Evolutionary conservation across 129 eudicot genomes (phyloP), one percentile per base, ranked within the genome.

Genomic region (Silybum marianum): DNA sequence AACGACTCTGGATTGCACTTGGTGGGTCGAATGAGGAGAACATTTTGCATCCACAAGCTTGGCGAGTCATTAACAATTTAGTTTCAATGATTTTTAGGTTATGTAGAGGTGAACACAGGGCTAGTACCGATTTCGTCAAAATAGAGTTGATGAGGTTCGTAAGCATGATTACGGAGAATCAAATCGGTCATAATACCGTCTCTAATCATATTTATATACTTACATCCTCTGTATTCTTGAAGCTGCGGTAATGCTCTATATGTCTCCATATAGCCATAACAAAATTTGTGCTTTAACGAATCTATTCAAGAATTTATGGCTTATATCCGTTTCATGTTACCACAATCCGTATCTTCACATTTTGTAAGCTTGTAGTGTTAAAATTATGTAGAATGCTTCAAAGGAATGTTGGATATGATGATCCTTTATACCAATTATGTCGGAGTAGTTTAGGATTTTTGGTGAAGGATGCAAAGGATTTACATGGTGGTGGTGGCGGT

Each of bases 301-400:
- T 79, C 88, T 16, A 86, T 94, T 60, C 69, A 63, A 23, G 72
- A 58, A 16, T 92, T 94, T 40, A 22, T 90, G 11, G 71, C n/a
- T 38, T 75, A 71, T 0, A 24, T 63, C 68, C 82, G 75, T 74
- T 75, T 34, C 62, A 23, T 40, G 51, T 78, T 80, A 63, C 89
- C 84, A 4, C 74, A 69, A 39, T 36, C 71, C 5, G 21, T 70
- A 3, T 63, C 80, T 74, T 12, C 80, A 3, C 69, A 65, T 0
- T 91, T 86, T 77, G 88, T 88, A 0, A 86, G n/a, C n/a, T 84
- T 0, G 73, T 92, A 54, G 82, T 90, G 21, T 87, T 94, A 78
- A 90, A 89, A 18, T 94, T 94, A 42, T 94, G 96, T 81, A 87
- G 77, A 75, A 80, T 89, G 86, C 86, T 94, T 39, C 74, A 78